Base-by-base conservation (phyloP, 108 stramenopile genomes). In the Bacterosira constricta region DNA sequence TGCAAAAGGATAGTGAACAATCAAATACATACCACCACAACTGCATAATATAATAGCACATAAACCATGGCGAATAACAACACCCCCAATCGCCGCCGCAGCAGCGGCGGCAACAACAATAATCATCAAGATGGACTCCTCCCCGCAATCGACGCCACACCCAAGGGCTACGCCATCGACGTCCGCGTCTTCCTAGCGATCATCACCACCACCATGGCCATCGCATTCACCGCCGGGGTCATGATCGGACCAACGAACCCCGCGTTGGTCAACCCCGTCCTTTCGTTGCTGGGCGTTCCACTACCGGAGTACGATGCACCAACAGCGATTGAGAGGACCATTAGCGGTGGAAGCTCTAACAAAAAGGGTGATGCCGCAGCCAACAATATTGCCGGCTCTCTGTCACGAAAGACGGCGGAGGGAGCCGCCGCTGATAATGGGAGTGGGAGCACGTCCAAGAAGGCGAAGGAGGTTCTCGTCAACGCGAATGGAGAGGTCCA, bases 161-260 rank as follows among this genome's bases (percentile, higher is more conserved):
- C 60, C 27, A 30, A 17, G 39, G 71, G 71, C 60, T 72, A 72
- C 41, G 17, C 38, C 34, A 68, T 90, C 38, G 91, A 92, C 66
- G 86, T 92, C 61, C 91, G 91, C 25, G 70, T 92, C 50, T 92
- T 90, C 61, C 52, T 92, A 21, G 64, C 71, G 15, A 70, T 80
- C 44, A 87, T 90, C 68, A 85, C 86, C 49, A 69, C 77, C 17
- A 87, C 87, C 59, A 92, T 92, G 88, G 87, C 78, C 29, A 49
- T 86, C 25, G 71, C 87, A 39, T 92, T 92, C 63, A 67, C 77
- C 4, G 75, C 83, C 27, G 91, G 91, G 5, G 88, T 92, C 27
- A 70, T 72, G 53, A 52, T 90, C 54, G 90, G 86, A 20, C 87
- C 86, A 5, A 67, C 89, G 21, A 63, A 82, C n/a, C 42, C 72